phyloP scores from a whole-genome alignment of 176 grass and related monocot species.

The Olyra latifolia region DNA sequence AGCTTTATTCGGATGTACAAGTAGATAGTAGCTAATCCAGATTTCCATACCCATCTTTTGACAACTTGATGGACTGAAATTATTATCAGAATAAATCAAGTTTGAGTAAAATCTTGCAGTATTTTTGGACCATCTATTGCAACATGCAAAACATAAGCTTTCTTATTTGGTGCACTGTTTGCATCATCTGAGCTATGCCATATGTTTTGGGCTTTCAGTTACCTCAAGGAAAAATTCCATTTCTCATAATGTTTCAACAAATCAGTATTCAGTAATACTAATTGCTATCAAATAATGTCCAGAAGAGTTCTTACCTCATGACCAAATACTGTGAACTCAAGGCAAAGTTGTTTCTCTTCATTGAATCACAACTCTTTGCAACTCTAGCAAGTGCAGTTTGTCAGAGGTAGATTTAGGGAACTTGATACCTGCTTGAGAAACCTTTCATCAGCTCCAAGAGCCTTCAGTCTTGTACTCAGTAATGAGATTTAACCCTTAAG shows the following conservation, averaged over 20 bases:
- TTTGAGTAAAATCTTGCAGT: not conserved
- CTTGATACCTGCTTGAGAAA: constrained; percentile 54
- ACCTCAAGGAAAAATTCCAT: not conserved
- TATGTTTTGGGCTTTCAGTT: not conserved
- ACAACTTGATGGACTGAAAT: not conserved
- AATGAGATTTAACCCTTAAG: constrained; percentile 40
- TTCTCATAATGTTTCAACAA: not conserved
- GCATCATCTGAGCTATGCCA: not conserved
- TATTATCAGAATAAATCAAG: not conserved
- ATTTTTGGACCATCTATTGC: not conserved
- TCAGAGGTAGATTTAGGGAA: constrained; percentile 41
- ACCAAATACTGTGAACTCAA: constrained; percentile 2
- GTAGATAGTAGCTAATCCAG: not conserved
- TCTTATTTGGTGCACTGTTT: not conserved
- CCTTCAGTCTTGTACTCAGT: constrained; percentile 39
- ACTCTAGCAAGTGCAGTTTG: constrained; percentile 50
- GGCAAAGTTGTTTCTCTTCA: constrained; percentile 6
- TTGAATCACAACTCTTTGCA: constrained; percentile 43
- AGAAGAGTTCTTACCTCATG: constrained; percentile 27
- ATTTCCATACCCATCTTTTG: not conserved
- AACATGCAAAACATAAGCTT: not conserved
- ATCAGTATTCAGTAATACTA: not conserved
- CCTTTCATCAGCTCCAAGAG: constrained; percentile 57
- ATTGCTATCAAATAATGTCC: not conserved
- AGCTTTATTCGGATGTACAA: not conserved